Conservation (phyloP, 2,329 filamentous ascomycete genomes). For the Diplodia seriata region DNA sequence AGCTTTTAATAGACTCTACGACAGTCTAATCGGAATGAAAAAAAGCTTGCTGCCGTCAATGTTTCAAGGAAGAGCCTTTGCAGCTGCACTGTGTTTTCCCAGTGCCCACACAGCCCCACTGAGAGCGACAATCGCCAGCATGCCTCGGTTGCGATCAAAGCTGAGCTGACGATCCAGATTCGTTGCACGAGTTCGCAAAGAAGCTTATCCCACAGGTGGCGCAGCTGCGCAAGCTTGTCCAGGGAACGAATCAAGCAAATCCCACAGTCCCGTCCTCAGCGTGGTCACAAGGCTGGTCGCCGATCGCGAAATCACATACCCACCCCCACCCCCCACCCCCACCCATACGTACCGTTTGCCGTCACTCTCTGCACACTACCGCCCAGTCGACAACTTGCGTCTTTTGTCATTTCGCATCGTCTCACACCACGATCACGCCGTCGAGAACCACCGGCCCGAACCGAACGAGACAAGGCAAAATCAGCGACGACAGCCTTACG, state of each 20-base stretch:
- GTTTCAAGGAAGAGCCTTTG: not conserved
- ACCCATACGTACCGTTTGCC: not conserved
- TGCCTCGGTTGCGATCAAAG: not conserved
- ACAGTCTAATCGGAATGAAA: conserved; percentile 31
- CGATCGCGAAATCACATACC: not conserved
- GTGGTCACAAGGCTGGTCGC: not conserved
- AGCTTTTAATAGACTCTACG: conserved; percentile 28
- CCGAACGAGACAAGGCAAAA: not conserved
- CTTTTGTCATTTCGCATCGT: not conserved
- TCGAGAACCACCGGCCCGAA: not conserved
- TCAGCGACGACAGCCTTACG: not conserved
- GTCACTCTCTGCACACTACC: not conserved
- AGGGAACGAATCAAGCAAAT: not conserved
- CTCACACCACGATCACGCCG: conserved; percentile 3
- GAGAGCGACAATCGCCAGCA: not conserved
- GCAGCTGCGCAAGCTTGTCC: not conserved
- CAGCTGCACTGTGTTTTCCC: not conserved
- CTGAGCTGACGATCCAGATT: not conserved
- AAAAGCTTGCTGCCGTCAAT: conserved; percentile 31
- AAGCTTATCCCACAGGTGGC: not conserved
- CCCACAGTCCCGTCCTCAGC: not conserved
- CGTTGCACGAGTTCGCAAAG: not conserved
- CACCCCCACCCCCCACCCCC: not conserved
- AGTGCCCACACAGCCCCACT: not conserved
- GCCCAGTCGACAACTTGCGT: not conserved